A percentile compares a stretch with the other conserved stretches of the same genome.
Conservation (phyloP, 164 flowering plant genomes). For the Liriodendron chinense region DNA sequence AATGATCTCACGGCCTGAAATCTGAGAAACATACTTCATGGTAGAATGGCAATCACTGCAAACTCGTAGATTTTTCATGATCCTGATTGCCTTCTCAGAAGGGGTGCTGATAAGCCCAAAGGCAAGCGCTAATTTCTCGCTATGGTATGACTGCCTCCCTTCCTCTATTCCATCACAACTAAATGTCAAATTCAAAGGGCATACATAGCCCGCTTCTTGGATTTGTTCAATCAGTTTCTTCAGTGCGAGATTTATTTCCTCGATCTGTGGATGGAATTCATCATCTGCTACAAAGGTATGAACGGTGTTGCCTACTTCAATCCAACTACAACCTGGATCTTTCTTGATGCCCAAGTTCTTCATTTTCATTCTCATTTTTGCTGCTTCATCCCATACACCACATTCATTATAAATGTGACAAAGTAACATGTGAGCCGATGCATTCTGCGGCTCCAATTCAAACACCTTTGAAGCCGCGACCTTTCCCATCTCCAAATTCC, state of each 20-base stretch:
- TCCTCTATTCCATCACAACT: background rate
- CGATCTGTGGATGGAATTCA: slow-evolving; percentile 10
- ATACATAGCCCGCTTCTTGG: slow-evolving; percentile 2
- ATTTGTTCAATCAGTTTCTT: slow-evolving; percentile 12
- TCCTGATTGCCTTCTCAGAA: slow-evolving; percentile 4
- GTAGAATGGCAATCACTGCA: slow-evolving; percentile 15
- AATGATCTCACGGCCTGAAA: slow-evolving; percentile 13
- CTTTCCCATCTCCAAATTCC: slow-evolving; percentile 7
- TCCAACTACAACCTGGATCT: slow-evolving; percentile 16
- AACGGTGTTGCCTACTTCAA: slow-evolving; percentile 6
- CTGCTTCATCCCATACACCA: slow-evolving; percentile 12
- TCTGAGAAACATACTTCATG: slow-evolving; percentile 13
- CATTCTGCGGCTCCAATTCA: slow-evolving; percentile 15
- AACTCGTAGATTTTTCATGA: slow-evolving; percentile 13
- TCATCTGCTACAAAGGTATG: slow-evolving; percentile 14
- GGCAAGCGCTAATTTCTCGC: slow-evolving; percentile 18
- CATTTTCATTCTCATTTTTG: slow-evolving; percentile 6
- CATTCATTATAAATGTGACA: slow-evolving; percentile 8
- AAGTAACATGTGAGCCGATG: slow-evolving; percentile 12
- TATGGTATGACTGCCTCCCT: slow-evolving; percentile 8
- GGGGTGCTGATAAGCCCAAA: slow-evolving; percentile 16
- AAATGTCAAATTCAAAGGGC: slow-evolving; percentile 2
- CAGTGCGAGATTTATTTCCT: slow-evolving; percentile 10
- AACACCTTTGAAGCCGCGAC: slow-evolving; percentile 8
- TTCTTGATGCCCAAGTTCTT: slow-evolving; percentile 7